Evolutionary conservation across 768 basidiomycete genomes (phyloP), one percentile per base, ranked within the genome.

Genomic region (Lepiota subincarnata): DNA sequence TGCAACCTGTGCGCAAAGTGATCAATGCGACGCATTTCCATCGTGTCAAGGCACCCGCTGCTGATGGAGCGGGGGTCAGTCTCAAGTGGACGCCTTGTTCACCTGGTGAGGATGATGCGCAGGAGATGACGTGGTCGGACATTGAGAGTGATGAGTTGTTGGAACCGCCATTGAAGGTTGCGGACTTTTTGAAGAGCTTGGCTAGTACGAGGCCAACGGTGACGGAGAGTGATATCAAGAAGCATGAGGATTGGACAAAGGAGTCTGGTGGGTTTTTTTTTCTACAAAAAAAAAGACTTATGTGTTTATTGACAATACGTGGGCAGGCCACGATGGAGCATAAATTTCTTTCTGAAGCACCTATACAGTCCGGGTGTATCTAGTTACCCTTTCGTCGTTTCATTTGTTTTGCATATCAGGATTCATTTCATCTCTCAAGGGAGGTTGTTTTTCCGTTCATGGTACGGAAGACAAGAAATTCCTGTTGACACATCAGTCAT

Each of bases 1-100:
- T 98, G 96, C 95, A 98, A 66, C 96, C 96, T 1, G 91, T 99
- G 12, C 84, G 96, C 49, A 98, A 99, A 67, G 92, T 99, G 41
- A 82, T 98, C 45, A 84, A 86, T 18, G 94, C 97, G 1, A 97
- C 94, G 0, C 96, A 99, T 70, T 99, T 99, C 73, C 93, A 93
- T 66, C 75, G 69, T 28, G 53, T 48, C 26, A 18, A 47, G 18
- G 74, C 82, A 19, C 54, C 59, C 1, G 73, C 73, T 10, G 65
- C 63, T 1, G 56, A 58, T 1, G 57, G 60, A 6, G 65, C 68
- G 36, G 56, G 53, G 11, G 50, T 57, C 14, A 60, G 67, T 41
- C 59, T 57, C 26, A 94, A 86, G 70, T 96, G 82, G 87, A 98
- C 94, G 18, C 97, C 97, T 1, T 99, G 97, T 67, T 98, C 95